Base-by-base conservation (phyloP, 345 rosid species). In the Ricinus communis region DNA sequence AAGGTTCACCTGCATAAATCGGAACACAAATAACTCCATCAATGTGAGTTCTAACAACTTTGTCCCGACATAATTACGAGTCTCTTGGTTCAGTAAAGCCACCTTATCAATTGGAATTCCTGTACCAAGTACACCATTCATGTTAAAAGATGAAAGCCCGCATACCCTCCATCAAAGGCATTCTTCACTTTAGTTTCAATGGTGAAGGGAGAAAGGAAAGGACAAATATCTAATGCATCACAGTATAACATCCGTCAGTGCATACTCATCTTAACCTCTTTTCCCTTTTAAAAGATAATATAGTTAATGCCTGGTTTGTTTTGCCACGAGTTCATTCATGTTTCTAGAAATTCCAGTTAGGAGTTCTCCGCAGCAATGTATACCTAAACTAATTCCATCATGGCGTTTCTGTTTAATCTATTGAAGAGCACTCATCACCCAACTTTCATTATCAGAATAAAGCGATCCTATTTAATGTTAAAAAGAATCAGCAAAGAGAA, bases 101-200 rank as follows among this genome's bases (percentile, higher is more conserved):
- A 90, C 97, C 86, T 88, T 92, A 81, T 95, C 99, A 53, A 95
- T 82, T 47, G 99, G 87, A 76, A 90, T 79, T 41, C 98, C 99
- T 95, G 86, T 55, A 50, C 49, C 53, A 50, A 57, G 64, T 38
- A 49, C 31, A 49, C 4, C 7, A 51, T 12, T 33, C 6, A 18
- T 5, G 50, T 72, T 30, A 62, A 53, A 56, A 51, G 16, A 53
- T 25, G 12, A 79, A 5, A 65, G 57, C 41, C 24, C 68, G 43
- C 33, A 43, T 66, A 61, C 16, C 55, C 24, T 5, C 10, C 38
- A 58, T 45, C 41, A 46, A 9, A 38, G 4, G 5, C 52, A 43
- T 31, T 31, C 4, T 50, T 33, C 41, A 15, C n/a, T 21, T 62
- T 10, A 45, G 6, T 22, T 63, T n/a, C n/a, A 62, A 46, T 11